Evolutionary conservation across 1,284 basidiomycete genomes (phyloP), one percentile per base, ranked within the genome.

Genomic region (Stygiomarasmius scandens): DNA sequence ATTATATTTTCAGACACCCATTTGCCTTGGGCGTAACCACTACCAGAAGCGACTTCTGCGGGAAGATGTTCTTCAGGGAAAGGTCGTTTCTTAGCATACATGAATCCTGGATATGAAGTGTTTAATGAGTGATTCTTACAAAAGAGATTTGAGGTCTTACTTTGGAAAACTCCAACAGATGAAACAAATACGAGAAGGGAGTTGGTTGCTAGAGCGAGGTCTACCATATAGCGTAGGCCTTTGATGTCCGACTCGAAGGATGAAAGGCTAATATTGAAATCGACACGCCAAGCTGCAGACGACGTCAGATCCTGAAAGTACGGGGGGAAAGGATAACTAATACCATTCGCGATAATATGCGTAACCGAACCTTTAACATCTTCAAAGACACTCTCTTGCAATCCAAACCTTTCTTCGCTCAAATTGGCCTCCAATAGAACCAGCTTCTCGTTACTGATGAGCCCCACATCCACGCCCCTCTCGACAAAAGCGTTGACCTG

Each of bases 391-490:
- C 76, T 63, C 12, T 61, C 57, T 11, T 63, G 60, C 23, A 64
- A 60, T 12, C 62, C 56, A 4, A 70, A 50, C 34, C 74, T 32
- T 24, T 23, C 25, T 48, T 19, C 25, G 6, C 20, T 48, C 22
- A 23, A 24, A 3, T 24, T 70, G 2, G 68, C 72, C 46, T 75
- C 72, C 25, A 79, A 41, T 32, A 76, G 63, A 6, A 61, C 59
- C 16, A 80, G 62, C 51, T 74, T 74, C 1, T 60, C 49, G 16
- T 64, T 64, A 6, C 63, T 50, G 3, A 74, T 52, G 2, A 77
- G 55, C 1, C 36, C 52, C 5, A 44, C 47, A 45, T 76, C 68
- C 14, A 76, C 53, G 2, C 70, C 73, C 45, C 70, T 67, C 9
- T 64, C 61, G 3, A 47, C 32, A 55, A 78, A 73, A 3, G 66